phyloP scores from a whole-genome alignment of 1,284 basidiomycete genomes.

The Fistulinella staudtii region DNA sequence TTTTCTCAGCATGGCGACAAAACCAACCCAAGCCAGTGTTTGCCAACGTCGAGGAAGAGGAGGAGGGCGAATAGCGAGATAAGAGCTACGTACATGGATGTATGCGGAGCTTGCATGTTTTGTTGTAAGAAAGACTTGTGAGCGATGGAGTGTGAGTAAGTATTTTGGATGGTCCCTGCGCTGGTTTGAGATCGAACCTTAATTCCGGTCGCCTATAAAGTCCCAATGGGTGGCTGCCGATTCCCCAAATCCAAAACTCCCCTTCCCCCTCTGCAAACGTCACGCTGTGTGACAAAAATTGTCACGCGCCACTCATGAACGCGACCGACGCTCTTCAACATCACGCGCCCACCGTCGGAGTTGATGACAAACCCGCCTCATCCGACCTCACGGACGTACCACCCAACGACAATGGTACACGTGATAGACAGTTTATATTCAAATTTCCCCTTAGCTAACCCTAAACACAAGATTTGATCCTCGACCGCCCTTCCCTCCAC shows the following conservation, averaged over 20 bases:
- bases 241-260: conserved; percentile 69
- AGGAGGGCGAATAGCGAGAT: conserved; percentile 52
- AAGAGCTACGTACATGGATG: conserved; percentile 27
- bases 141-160: conserved; percentile 32
- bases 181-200: conserved; percentile 72
- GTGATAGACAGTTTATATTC: conserved; percentile 32
- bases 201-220: conserved; percentile 74
- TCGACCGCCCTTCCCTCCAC: conserved; percentile 50
- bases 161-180: conserved; percentile 53
- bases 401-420: conserved; percentile 34
- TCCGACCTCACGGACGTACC: conserved; percentile 33
- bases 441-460: conserved; percentile 44
- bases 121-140: conserved; percentile 8
- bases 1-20: conserved; percentile 74
- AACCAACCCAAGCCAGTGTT: conserved; percentile 83
- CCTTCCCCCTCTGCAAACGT: conserved; percentile 43
- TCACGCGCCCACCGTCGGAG: conserved; percentile 28
- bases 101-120: conserved; percentile 8
- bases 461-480: conserved; percentile 49
- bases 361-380: conserved; percentile 30
- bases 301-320: conserved; percentile 56
- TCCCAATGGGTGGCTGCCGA: conserved; percentile 61
- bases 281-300: conserved; percentile 47
- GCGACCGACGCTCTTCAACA: conserved; percentile 42
- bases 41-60: conserved; percentile 47